Evolutionary conservation across 1,284 basidiomycete species (phyloP).

Genomic region (Puccinia polysora): DNA sequence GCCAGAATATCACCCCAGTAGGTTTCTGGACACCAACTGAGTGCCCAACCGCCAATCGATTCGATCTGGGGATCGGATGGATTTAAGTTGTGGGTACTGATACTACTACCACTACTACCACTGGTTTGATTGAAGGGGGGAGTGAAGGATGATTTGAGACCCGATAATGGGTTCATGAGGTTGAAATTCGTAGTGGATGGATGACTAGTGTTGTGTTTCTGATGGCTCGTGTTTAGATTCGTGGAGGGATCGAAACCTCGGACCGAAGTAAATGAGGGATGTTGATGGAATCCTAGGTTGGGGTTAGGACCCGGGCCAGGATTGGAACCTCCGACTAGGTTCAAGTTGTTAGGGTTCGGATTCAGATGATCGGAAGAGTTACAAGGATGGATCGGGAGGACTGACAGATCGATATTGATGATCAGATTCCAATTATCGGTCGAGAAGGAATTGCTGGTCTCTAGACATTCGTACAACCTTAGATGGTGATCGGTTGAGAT

Average conservation of each 20-base stretch:
- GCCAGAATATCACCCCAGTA: conserved; percentile 88
- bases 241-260: conserved; percentile 46
- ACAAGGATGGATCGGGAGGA: conserved; percentile 50
- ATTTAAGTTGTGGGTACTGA: too few species aligned
- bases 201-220: conserved; percentile 61
- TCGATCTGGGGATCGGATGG: conserved; percentile 44
- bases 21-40: conserved; percentile 87
- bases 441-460: conserved; percentile 61
- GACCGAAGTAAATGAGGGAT: conserved; percentile 42
- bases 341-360: too few species aligned
- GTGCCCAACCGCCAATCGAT: conserved; percentile 81
- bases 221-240: conserved; percentile 34
- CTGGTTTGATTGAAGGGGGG: not conserved
- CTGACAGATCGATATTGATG: conserved; percentile 71
- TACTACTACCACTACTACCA: not conserved
- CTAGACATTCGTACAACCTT: conserved; percentile 82
- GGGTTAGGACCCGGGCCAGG: too few species aligned
- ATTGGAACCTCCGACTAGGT: too few species aligned
- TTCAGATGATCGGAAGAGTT: conserved; percentile 31
- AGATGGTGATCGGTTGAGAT: conserved; percentile 79
- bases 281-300: conserved; percentile 3
- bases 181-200: conserved; percentile 30
- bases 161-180: conserved; percentile 32
- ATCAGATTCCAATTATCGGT: conserved; percentile 67
- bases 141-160: conserved; percentile 11